Evolutionary conservation across 2,329 filamentous ascomycete species (phyloP), one percentile per base, ranked within the genome.

Genomic region (Penicillium sumatraense): DNA sequence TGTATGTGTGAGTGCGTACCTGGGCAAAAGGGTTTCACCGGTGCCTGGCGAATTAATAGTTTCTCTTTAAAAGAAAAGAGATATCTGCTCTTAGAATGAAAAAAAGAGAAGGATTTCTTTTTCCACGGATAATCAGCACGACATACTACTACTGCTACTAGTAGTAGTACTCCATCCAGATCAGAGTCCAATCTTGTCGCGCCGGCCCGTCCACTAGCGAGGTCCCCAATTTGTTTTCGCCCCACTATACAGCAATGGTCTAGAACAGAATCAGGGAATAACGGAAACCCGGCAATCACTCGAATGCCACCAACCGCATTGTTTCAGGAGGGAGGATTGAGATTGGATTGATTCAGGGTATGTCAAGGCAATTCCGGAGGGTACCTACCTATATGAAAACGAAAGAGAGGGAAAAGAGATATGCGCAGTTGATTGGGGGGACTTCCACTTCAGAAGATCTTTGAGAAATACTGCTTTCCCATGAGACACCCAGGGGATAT

Each of bases 1-100:
- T n/a, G n/a, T n/a, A n/a, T n/a, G n/a, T n/a, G n/a, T n/a, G n/a
- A n/a, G 20, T 23, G 42, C 45, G 49, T 53, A 53, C 51, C 54
- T 40, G 42, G 42, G 42, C 13, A 24, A 46, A 35, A 23, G 48
- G 44, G 50, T 63, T 64, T 61, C 58, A 63, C 54, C 51, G 60
- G 56, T 64, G 60, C 60, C 61, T 61, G 53, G 26, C 23, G 29
- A 8, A n/a, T n/a, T n/a, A n/a, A 16, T 21, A 27, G 23, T 27
- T 44, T 13, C 11, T 41, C 10, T 29, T 27, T 26, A 44, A 42
- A 42, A 42, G 21, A 26, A 20, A 27, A 29, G 14, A 3, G 16
- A 26, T 11, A n/a, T 36, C n/a, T 40, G 36, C 16, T 11, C 4
- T 13, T 31, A 21, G 36, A 40, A 11, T 8, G 9, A 40, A 11